Evolutionary conservation across 2,329 filamentous ascomycete genomes (phyloP).

Genomic region (Kalmusia sp.): DNA sequence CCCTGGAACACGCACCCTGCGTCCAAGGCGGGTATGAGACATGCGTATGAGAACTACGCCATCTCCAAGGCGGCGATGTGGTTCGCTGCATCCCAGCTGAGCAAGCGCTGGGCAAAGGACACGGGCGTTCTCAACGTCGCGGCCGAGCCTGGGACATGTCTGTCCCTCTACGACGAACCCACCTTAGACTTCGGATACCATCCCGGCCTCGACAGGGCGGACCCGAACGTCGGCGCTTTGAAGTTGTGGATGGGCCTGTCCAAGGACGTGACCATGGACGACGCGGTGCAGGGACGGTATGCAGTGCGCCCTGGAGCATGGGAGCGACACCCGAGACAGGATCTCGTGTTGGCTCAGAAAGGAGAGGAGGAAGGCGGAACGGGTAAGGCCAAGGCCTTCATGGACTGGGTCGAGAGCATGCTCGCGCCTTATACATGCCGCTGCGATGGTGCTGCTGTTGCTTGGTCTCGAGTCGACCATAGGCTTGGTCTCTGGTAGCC

Average conservation of each 20-base stretch:
- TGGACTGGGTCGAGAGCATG: conserved; percentile 51
- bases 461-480: no score
- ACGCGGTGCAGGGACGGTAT: conserved; percentile 47
- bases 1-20: no score
- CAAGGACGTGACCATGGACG: conserved; percentile 13
- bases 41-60: conserved; percentile 15
- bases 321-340: conserved; percentile 26
- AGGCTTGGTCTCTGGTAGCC: no score
- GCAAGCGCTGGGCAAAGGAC: conserved; percentile 10
- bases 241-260: conserved; percentile 14
- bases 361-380: conserved; percentile 47
- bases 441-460: no score
- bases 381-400: conserved; percentile 47
- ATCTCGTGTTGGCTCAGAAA: conserved; percentile 33
- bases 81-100: conserved; percentile 20
- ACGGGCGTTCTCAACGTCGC: conserved; percentile 21
- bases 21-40: no score
- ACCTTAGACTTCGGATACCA: conserved; percentile 11
- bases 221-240: conserved; percentile 11
- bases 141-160: conserved; percentile 50
- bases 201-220: background rate
- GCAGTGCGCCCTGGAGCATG: conserved; percentile 56
- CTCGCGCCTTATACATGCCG: conserved; percentile 4
- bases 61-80: conserved; percentile 21
- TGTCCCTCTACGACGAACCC: conserved; percentile 29